Evolutionary conservation across 2,329 filamentous ascomycete species (phyloP), one percentile per base, ranked within the genome.

Genomic region (Hypoxylon sp.): DNA sequence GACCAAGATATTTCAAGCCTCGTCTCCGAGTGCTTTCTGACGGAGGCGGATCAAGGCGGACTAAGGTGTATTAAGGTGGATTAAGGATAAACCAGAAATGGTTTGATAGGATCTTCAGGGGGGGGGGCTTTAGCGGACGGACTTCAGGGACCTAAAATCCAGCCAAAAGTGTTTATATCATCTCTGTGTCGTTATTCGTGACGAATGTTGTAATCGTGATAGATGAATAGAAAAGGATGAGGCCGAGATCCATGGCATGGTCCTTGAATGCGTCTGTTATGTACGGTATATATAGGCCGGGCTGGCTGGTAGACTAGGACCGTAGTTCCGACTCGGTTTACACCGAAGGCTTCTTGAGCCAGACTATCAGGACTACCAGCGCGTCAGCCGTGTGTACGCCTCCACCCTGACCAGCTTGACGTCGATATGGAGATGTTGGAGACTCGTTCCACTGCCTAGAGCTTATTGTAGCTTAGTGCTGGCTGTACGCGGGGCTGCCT

Each of bases 41-140:
- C 35, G 10, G 15, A 37, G 27, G 33, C 38, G 48, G 48, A 56
- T 62, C 60, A 62, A 62, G 60, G 56, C n/a, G n/a, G n/a, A n/a
- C n/a, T n/a, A n/a, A n/a, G n/a, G n/a, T n/a, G n/a, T n/a, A n/a
- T n/a, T n/a, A n/a, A 37, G 27, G 33, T 42, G 48, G 48, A 56
- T 62, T 62, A 62, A 62, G 60, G 56, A 62, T 62, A 62, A 35
- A 43, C 48, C 40, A 23, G 41, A 48, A 18, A 41, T 20, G 46
- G 49, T 35, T 51, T 49, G 42, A 41, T 18, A 48, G 31, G 58
- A 42, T 41, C 56, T 48, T 42, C 35, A 35, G 49, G 38, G 48
- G n/a, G n/a, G n/a, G n/a, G n/a, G n/a, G n/a, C n/a, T n/a, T n/a
- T n/a, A n/a, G n/a, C n/a, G n/a, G n/a, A n/a, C n/a, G n/a, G n/a